Evolutionary conservation across 2,329 filamentous ascomycete genomes (phyloP), one percentile per base, ranked within the genome.

Genomic region (Nothomitra cinnamomea): DNA sequence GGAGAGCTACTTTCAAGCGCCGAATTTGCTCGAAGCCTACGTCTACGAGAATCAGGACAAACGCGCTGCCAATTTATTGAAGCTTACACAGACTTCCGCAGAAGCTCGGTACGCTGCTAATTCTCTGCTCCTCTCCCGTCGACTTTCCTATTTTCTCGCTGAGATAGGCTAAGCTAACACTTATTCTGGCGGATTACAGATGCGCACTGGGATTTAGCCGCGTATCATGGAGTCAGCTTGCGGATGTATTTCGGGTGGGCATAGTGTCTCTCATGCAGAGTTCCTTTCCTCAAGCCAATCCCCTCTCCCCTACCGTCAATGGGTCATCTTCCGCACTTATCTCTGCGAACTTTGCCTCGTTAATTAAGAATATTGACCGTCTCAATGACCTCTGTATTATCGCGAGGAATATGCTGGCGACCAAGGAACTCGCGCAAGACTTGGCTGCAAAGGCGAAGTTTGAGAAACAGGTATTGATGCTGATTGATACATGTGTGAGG

Each of bases 401-500:
- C 55, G 75, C 75, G 21, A 71, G 79, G 28, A 83, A 82, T 61
- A 70, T 80, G 24, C 70, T 82, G 35, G 78, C 78, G 0, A 75
- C 73, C 21, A 80, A 78, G 19, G 77, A 78, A 56, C 70, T 70
- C 50, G 77, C 76, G 21, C 79, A 83, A 62, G 78, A 82, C 56
- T 67, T 82, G n/a, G 76, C 78, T 2, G 77, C 78, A 3, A 73
- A 77, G 53, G 71, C 73, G 48, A 69, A 74, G 1, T 76, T 82
- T 53, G 78, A 82, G 59, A 75, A 79, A 61, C 72, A 79, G 57
- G 72, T 82, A 28, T 70, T 81, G 57, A 73, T 75, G 40, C 63
- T 83, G 47, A 75, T 82, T 57, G 79, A 80, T 60, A 76, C 79
- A 49, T 82, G 78, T 60, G 78, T 83, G 10, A 70, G 77, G 51